Conservation (phyloP, 371 early-diverging fungal species). For the Funneliformis caledonium region DNA sequence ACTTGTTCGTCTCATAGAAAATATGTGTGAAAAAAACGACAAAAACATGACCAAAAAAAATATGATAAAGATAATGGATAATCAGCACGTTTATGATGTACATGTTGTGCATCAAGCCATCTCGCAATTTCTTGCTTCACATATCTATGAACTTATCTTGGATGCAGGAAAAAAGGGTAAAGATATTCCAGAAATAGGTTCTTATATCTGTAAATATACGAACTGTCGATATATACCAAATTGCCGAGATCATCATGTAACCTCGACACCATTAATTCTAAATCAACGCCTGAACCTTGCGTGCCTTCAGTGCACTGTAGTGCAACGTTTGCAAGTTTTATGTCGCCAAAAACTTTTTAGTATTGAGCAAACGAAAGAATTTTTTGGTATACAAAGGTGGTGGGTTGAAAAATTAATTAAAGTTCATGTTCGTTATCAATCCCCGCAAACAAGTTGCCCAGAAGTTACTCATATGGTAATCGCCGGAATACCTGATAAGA, state of each 20-base stretch:
- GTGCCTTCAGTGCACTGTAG: not conserved
- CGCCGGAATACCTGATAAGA: not conserved
- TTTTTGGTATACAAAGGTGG: not conserved
- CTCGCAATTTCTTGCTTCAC: not conserved
- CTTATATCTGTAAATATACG: slow-evolving; percentile 15
- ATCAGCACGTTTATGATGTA: slow-evolving; percentile 15
- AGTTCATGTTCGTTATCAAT: slow-evolving; percentile 34
- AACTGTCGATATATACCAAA: slow-evolving; percentile 4
- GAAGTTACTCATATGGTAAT: not conserved
- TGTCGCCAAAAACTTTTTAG: not conserved
- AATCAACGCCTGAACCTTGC: slow-evolving; percentile 11
- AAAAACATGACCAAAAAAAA: not conserved
- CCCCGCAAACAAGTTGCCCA: slow-evolving; percentile 27
- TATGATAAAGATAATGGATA: not conserved
- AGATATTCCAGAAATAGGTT: slow-evolving; percentile 5
- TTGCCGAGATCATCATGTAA: slow-evolving; percentile 14
- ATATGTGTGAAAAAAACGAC: not conserved
- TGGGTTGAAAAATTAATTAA: slow-evolving; percentile 19
- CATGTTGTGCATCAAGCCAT: not conserved
- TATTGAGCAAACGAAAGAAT: not conserved
- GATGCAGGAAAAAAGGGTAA: not conserved
- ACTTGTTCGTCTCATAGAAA: not conserved
- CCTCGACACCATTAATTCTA: slow-evolving; percentile 18
- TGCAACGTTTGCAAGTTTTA: not conserved
- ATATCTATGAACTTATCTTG: slow-evolving; percentile 29